Conservation (phyloP, 345 rosid species). For the Arabidopsis arenosa region DNA sequence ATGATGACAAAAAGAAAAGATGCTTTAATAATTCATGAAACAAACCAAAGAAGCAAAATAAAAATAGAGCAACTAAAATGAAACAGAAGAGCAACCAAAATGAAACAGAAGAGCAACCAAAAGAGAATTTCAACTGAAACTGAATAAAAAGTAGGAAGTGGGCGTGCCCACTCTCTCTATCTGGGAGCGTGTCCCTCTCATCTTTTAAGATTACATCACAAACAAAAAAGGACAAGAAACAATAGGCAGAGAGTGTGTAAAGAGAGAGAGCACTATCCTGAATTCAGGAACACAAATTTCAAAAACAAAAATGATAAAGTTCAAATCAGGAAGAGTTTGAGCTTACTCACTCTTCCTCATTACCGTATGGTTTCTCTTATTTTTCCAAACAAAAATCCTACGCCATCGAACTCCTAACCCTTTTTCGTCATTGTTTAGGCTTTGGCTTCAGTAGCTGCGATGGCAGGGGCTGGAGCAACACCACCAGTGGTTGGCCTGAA, state of each 20-base stretch:
- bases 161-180: slow-evolving; percentile 31
- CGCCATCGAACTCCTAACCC: slow-evolving; percentile 13
- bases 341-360: slow-evolving; percentile 33
- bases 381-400: slow-evolving; percentile 44
- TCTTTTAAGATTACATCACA: slow-evolving; percentile 30
- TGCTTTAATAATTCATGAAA: too few species aligned
- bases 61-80: too few species aligned
- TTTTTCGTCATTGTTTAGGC: slow-evolving; percentile 33
- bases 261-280: slow-evolving; percentile 27
- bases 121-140: slow-evolving; percentile 8
- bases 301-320: slow-evolving; percentile 35
- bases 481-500: slow-evolving; percentile 99
- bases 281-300: slow-evolving; percentile 31
- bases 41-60: too few species aligned
- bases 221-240: slow-evolving; percentile 10
- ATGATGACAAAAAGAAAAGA: too few species aligned
- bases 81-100: neutral
- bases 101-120: neutral
- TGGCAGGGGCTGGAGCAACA: slow-evolving; percentile 60
- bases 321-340: slow-evolving; percentile 33
- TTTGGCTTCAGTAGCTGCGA: slow-evolving; percentile 44
- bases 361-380: slow-evolving; percentile 32
- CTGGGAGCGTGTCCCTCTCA: slow-evolving; percentile 17
- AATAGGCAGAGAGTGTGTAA: slow-evolving; percentile 8
- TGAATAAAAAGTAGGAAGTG: slow-evolving; percentile 32